Base-by-base conservation (phyloP, 352 stramenopile species). In the Pythium pectinolyticum region DNA sequence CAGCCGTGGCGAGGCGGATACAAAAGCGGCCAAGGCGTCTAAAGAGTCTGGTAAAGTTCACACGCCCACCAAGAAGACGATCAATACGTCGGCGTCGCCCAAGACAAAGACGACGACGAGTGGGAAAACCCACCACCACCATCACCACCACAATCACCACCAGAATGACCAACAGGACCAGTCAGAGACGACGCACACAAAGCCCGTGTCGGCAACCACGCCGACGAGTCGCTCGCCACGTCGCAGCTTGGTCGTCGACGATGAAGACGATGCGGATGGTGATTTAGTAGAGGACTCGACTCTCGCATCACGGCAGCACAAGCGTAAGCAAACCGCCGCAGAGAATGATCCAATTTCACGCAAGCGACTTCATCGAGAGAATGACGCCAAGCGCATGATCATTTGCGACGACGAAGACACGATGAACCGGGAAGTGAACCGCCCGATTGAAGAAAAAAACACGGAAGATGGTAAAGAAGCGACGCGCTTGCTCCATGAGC, bases 331-430 rank as follows among this genome's bases (percentile, higher is more conserved):
- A 28, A 8, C 60, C 40, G 82, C 78, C 57, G 81, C 85, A 62
- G 80, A 77, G 49, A 22, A 76, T 61, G 24, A 66, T 6, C 24
- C 69, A 4, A 63, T 55, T 15, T 12, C 43, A 20, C 65, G 67
- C 34, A 86, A 86, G 43, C 67, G 80, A 50, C 69, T 75, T 35
- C 73, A 74, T 17, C 40, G 30, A 14, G 61, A 63, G 24, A 80
- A 77, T 27, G 72, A 83, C n/a, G 40, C 40, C 40, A 75, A 75
- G 65, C 62, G 78, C 20, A 78, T 93, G 58, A 95, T 95, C 73
- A 92, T 95, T 43, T 91, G 86, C 57, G 86, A 95, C 51, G 82
- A 94, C 24, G 82, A 94, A 72, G 73, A 86, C 53, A 63, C 75
- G 43, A 65, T 77, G 62, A 63, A 62, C 14, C 72, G 53, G 8